Evolutionary conservation across 768 basidiomycete species (phyloP).

Genomic region (Agaricus blazei): DNA sequence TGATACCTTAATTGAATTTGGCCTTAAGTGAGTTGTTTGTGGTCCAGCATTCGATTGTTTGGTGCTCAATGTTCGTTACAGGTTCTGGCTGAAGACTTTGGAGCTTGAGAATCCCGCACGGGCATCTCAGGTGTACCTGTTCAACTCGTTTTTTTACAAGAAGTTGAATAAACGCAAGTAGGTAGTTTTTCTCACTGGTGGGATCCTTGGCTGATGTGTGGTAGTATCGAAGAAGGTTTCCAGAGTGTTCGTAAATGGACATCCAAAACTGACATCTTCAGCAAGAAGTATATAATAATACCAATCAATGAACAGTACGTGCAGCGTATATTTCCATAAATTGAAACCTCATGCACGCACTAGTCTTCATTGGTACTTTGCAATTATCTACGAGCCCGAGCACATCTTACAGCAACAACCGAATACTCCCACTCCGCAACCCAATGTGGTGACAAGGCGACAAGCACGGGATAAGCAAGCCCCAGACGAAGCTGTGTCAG

Average conservation of each 20-base stretch:
- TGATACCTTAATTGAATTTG: slow-evolving; percentile 95
- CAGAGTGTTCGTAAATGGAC: slow-evolving; percentile 93
- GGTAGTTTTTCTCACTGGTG: slow-evolving; percentile 12
- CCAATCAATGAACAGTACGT: slow-evolving; percentile 93
- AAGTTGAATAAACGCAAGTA: slow-evolving; percentile 76
- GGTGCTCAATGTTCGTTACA: slow-evolving; percentile 20
- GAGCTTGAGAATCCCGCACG: slow-evolving; percentile 51
- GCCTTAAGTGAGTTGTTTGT: slow-evolving; percentile 68
- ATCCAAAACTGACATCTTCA: slow-evolving; percentile 78
- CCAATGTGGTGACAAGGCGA: slow-evolving; percentile 13
- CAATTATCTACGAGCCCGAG: slow-evolving; percentile 84
- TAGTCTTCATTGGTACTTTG: slow-evolving; percentile 97
- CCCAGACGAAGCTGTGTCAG: background rate
- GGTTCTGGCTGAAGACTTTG: slow-evolving; percentile 65
- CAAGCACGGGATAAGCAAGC: slow-evolving; percentile 14
- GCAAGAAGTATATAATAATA: slow-evolving; percentile 88
- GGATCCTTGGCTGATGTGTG: slow-evolving; percentile 4
- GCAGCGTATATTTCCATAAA: slow-evolving; percentile 16
- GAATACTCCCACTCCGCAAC: background rate
- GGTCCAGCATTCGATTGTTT: background rate
- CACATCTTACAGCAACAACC: slow-evolving; percentile 45
- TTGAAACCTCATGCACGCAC: background rate
- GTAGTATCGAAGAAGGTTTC: slow-evolving; percentile 61
- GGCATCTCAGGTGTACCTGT: slow-evolving; percentile 77
- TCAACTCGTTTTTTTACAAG: slow-evolving; percentile 98